Conservation (phyloP, 2,329 filamentous ascomycete species). For the Talaromyces sp. region DNA sequence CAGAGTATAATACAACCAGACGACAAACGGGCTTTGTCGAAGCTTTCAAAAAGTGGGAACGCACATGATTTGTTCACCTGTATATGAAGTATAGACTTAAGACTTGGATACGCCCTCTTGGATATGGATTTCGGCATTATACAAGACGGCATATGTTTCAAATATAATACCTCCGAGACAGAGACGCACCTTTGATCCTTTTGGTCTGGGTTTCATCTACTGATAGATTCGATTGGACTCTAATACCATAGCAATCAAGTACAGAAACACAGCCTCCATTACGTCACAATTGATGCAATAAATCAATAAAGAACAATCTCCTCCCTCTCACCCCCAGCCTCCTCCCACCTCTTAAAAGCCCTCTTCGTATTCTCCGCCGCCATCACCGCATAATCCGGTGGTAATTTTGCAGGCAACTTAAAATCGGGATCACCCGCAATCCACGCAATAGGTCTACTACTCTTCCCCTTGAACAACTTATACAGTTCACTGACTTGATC, state of each 20-base stretch:
- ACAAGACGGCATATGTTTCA: background rate
- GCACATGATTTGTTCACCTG: background rate
- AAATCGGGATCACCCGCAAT: slow-evolving; percentile 3
- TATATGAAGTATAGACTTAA: background rate
- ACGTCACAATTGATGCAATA: background rate
- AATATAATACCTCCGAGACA: background rate
- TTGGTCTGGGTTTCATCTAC: background rate
- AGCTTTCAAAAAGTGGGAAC: slow-evolving; percentile 18
- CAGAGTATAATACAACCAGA: background rate
- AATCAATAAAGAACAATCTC: slow-evolving; percentile 8
- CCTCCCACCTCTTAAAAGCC: slow-evolving; percentile 21
- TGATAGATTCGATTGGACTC: background rate
- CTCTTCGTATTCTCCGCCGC: slow-evolving; percentile 20
- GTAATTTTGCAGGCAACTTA: slow-evolving; percentile 18
- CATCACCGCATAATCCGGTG: slow-evolving; percentile 22
- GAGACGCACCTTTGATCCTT: background rate
- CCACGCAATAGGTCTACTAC: background rate
- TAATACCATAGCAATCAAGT: background rate
- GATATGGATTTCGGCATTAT: background rate
- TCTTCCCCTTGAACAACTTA: background rate
- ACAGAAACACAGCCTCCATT: background rate
- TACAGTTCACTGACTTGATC: slow-evolving; percentile 20
- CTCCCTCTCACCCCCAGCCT: slow-evolving; percentile 20
- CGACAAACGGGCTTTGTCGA: slow-evolving; percentile 8
- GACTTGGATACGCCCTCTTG: background rate